Base-by-base conservation (phyloP, 2,329 filamentous ascomycete genomes). In the Plenodomus biglobosus region DNA sequence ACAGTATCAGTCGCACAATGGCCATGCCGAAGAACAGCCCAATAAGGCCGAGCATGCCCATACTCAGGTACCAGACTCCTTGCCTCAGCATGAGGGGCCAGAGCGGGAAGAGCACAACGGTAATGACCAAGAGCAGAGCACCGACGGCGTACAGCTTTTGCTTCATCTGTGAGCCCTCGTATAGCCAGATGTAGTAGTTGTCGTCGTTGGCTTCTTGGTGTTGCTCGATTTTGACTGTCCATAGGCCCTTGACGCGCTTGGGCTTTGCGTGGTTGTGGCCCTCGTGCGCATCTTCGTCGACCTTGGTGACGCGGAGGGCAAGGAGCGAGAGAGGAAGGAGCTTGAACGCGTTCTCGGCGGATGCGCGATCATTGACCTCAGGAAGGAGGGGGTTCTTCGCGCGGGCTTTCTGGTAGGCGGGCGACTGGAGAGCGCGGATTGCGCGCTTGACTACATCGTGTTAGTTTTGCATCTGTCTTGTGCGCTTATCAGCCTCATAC, bases 1-100 rank as follows among this genome's bases (percentile, higher is more conserved):
- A 99, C 21, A 99, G 79, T 52, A 99, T 95, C 47, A 97, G 81
- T 51, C 94, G 86, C 82, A 99, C 91, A 67, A 99, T 95, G 5
- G 92, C 88, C 94, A 99, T 97, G 67, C 85, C 84, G 74, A 99
- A 97, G 84, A 99, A 99, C 41, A 96, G 76, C 46, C 89, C 94
- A 38, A 99, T 83, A 22, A 97, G 78, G 37, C 90, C 87, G 57
- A 99, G 80, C 81, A 95, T 88, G 50, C 87, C 92, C 85, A 96
- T 96, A 72, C 88, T 94, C 36, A 97, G 80, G 73, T 99, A 97
- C 88, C 95, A 99, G 40, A 97, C 94, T 44, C 92, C 94, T 62
- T 94, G 85, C 64, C 94, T 84, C 75, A 99, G 78, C 71, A 90
- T 85, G 54, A 96, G 81, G 1, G 94, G 94, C 94, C 94, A 99